Conservation (phyloP, 805 yeast species). For the Spathaspora passalidarum region DNA sequence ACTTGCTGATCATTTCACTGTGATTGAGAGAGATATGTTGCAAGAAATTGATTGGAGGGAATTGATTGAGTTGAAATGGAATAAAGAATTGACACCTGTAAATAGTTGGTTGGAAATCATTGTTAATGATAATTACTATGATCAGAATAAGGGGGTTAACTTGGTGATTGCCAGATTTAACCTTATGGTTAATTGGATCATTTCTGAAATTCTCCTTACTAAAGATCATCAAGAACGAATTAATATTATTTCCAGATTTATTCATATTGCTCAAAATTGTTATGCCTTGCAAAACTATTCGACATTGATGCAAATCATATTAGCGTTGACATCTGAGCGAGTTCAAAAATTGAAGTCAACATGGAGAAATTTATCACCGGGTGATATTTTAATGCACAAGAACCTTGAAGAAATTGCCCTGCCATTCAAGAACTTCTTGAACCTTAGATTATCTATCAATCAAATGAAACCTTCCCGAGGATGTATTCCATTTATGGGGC, state of each 20-base stretch:
- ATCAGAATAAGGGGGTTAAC: conserved; percentile 67
- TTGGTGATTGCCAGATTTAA: conserved; percentile 84
- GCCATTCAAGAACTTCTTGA: conserved; percentile 69
- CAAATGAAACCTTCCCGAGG: conserved; percentile 65
- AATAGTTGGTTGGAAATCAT: conserved; percentile 83
- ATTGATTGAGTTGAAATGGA: conserved; percentile 73
- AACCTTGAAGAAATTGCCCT: conserved; percentile 69
- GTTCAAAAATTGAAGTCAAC: conserved; percentile 61
- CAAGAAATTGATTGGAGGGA: conserved; percentile 92
- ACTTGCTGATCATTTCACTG: conserved; percentile 78
- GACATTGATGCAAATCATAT: conserved; percentile 80
- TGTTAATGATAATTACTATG: conserved; percentile 48
- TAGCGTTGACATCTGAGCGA: conserved; percentile 71
- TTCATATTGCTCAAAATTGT: conserved; percentile 81
- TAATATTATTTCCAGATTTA: conserved; percentile 75
- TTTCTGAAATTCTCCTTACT: conserved; percentile 81
- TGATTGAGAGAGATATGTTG: conserved; percentile 81
- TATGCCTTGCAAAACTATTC: conserved; percentile 73
- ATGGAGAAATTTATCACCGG: conserved; percentile 71
- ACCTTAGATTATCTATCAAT: conserved; percentile 61
- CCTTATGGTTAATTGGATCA: conserved; percentile 86
- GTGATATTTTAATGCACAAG: conserved; percentile 66
- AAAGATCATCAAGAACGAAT: conserved; percentile 56
- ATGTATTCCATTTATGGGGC: conserved; percentile 85
- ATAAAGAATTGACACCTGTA: conserved; percentile 59